phyloP scores from a whole-genome alignment of 371 early-diverging fungal genomes.

The Mycotypha africana region DNA sequence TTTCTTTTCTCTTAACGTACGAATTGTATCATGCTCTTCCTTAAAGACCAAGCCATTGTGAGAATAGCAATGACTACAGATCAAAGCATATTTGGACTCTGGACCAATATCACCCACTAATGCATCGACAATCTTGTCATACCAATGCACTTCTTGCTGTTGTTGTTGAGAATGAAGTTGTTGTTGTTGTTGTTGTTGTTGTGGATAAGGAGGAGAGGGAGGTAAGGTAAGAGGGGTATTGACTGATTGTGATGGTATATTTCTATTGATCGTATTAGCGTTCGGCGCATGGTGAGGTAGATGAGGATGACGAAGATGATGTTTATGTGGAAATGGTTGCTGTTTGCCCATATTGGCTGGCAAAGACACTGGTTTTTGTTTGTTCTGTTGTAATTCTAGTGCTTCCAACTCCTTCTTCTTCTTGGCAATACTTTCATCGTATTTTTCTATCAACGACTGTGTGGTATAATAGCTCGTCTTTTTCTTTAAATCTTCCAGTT shows the following conservation, averaged over 20 bases:
- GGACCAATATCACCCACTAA: conserved; percentile 84
- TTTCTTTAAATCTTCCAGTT: conserved; percentile 87
- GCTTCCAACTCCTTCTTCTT: conserved; percentile 15
- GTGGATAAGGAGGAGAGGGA: too few species aligned
- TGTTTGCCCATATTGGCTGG: conserved; percentile 2
- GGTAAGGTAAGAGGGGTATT: not conserved
- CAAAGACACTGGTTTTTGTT: conserved; percentile 16
- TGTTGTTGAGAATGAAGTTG: conserved; percentile 13
- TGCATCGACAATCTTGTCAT: conserved; percentile 81
- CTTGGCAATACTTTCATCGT: conserved; percentile 46
- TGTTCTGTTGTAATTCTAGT: conserved; percentile 8
- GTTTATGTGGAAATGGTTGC: not conserved
- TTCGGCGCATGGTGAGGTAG: too few species aligned
- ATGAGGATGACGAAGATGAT: too few species aligned
- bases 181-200: conserved; percentile 9
- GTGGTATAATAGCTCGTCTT: conserved; percentile 86
- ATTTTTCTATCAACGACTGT: conserved; percentile 86
- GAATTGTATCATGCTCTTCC: conserved; percentile 69
- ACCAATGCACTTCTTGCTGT: conserved; percentile 51
- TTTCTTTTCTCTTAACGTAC: conserved; percentile 57
- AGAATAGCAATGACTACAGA: conserved; percentile 82
- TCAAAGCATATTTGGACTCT: conserved; percentile 83
- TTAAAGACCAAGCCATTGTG: conserved; percentile 91
- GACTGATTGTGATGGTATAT: conserved; percentile 10
- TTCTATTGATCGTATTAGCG: too few species aligned